A percentile compares a stretch with the other conserved stretches of the same genome.
Conservation (phyloP, 2,329 filamentous ascomycete genomes). For the Erysiphe pulchra region DNA sequence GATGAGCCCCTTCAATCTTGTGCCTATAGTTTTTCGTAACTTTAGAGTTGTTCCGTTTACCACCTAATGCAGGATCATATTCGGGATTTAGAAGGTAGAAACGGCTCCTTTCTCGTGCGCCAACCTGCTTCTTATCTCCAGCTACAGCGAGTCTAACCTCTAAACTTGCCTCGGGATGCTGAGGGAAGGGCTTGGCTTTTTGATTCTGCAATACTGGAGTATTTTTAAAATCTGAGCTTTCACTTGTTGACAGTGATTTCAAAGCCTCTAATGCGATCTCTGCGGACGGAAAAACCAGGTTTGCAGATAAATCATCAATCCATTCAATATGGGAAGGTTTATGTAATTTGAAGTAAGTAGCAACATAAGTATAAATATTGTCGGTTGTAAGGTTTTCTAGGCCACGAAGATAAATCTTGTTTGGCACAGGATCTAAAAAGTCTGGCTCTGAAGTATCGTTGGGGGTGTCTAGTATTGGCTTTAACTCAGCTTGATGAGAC, state of each 20-base stretch:
- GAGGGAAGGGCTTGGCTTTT: conserved; percentile 40
- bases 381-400: conserved; percentile 59
- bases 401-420: conserved; percentile 42
- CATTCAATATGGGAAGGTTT: conserved; percentile 49
- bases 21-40: conserved; percentile 33
- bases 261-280: conserved; percentile 27
- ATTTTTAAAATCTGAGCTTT: conserved; percentile 26
- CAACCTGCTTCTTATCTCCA: conserved; percentile 54
- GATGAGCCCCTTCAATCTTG: conserved; percentile 21
- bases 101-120: conserved; percentile 56
- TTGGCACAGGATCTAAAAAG: conserved; percentile 5
- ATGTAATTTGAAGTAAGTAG: conserved; percentile 33
- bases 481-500: conserved; percentile 1
- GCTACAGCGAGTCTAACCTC: conserved; percentile 48
- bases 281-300: conserved; percentile 47
- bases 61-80: conserved; percentile 53
- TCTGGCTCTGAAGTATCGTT: conserved; percentile 8
- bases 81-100: conserved; percentile 88
- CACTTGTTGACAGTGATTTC: conserved; percentile 20
- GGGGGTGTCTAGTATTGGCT: conserved; percentile 6
- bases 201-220: conserved; percentile 37
- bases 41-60: conserved; percentile 25
- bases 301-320: conserved; percentile 84
- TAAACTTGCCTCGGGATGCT: conserved; percentile 42
- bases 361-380: conserved; percentile 52